Evolutionary conservation across 352 stramenopile species (phyloP).

Genomic region (Phytophthora fragariae): DNA sequence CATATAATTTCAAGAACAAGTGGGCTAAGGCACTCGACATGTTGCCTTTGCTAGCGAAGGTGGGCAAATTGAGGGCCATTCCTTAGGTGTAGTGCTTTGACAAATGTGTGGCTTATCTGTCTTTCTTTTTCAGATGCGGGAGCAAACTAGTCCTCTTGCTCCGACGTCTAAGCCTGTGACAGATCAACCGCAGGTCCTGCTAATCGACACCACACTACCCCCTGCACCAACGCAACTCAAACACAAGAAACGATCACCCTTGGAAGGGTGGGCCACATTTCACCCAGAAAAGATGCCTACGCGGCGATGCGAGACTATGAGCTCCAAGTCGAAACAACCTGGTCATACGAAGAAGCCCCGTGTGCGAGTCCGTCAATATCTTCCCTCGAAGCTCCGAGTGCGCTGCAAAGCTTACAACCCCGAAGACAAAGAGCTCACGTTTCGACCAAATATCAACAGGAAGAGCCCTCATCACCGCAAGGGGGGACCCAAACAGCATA

Average conservation of each 20-base stretch:
- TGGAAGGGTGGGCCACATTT: slow-evolving; percentile 59
- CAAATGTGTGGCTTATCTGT: neutral
- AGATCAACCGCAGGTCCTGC: slow-evolving; percentile 1
- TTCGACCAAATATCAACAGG: slow-evolving; percentile 65
- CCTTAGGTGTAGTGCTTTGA: neutral
- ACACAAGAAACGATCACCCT: slow-evolving; percentile 14
- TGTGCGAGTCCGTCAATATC: slow-evolving; percentile 29
- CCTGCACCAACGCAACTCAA: slow-evolving; percentile 10
- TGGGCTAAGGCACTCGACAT: slow-evolving; percentile 32
- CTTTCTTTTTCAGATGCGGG: slow-evolving; percentile 17
- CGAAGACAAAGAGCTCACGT: slow-evolving; percentile 51
- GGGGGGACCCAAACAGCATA: slow-evolving; percentile 3
- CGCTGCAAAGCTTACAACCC: slow-evolving; percentile 31
- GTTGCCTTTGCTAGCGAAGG: slow-evolving; percentile 26
- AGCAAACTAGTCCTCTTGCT: slow-evolving; percentile 4
- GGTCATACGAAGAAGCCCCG: slow-evolving; percentile 18
- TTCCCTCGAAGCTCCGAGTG: slow-evolving; percentile 19
- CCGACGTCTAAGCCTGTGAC: neutral
- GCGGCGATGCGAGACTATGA: slow-evolving; percentile 18
- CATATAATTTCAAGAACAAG: slow-evolving; percentile 13
- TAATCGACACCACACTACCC: slow-evolving; percentile 1
- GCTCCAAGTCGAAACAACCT: slow-evolving; percentile 12
- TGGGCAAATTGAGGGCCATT: neutral
- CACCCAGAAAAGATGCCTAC: slow-evolving; percentile 58
- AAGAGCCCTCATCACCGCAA: slow-evolving; percentile 6